Evolutionary conservation across 1,284 basidiomycete species (phyloP), one percentile per base, ranked within the genome.

Genomic region (Malassezia psittaci): DNA sequence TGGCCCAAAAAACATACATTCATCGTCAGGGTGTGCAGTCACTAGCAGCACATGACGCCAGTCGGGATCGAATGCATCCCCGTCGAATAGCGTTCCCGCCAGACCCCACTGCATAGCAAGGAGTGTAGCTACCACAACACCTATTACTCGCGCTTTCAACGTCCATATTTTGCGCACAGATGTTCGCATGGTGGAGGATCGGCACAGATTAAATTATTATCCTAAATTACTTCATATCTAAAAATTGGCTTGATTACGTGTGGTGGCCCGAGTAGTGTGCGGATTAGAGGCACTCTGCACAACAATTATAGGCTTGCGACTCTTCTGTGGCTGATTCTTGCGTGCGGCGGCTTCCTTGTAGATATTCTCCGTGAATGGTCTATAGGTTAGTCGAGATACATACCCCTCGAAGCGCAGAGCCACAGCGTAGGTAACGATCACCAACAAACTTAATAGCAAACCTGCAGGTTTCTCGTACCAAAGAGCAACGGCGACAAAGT

Each of bases 1-100:
- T 0, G 90, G 89, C 0, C 83, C 85, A 69, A 94, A 94, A 79
- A 94, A 94, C 80, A 91, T 83, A 69, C 83, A 83, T 77, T 93
- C 90, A 71, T 93, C 90, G 70, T 93, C 90, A 2, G 88, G 88
- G 67, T 91, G 88, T 10, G 88, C 87, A 0, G 87, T 90, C 42
- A 91, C 76, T 2, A 90, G 69, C 24, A 91, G 78, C 7, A 57
- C 68, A 43, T 52, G 54, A 8, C 38, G 42, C 33, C 48, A 42
- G 18, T 13, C 16, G 29, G 54, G 34, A 8, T 15, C 13, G 4
- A 29, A 16, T 24, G 9, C 11, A 16, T 16, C 12, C 2, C 16
- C 51, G 10, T 37, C 19, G 1, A 16, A 6, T 10, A 29, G 21
- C 37, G 32, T 21, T 4, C 52, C 52, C 12, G 44, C 34, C 18